A percentile compares a stretch with the other conserved stretches of the same genome.
phyloP scores from a whole-genome alignment of 1,284 basidiomycete species.

The Phaffia rhodozyma region DNA sequence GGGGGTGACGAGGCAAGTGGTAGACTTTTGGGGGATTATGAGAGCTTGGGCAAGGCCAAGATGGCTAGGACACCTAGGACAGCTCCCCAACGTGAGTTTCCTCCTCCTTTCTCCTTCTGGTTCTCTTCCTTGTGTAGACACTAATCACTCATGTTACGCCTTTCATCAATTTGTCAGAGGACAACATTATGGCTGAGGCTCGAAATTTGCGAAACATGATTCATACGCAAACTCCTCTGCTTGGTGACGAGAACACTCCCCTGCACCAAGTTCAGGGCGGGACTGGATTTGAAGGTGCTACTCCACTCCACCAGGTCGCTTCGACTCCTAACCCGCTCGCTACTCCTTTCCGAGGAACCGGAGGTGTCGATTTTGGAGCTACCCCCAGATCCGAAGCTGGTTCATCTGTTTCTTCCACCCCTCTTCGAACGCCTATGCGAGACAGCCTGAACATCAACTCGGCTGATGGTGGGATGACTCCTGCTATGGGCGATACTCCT shows the following conservation, averaged over 20 bases:
- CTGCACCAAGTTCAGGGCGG: slow-evolving; percentile 59
- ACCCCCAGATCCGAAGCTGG: slow-evolving; percentile 48
- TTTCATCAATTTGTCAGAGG: slow-evolving; percentile 45
- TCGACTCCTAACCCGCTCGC: slow-evolving; percentile 94
- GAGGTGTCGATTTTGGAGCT: slow-evolving; percentile 38
- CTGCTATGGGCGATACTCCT: slow-evolving; percentile 53
- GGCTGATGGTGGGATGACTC: slow-evolving; percentile 42
- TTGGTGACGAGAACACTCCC: slow-evolving; percentile 94
- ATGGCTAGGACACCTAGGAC: slow-evolving; percentile 88
- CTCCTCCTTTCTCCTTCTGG: background rate
- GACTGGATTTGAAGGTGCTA: slow-evolving; percentile 82
- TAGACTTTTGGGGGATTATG: slow-evolving; percentile 80
- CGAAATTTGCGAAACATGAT: slow-evolving; percentile 89
- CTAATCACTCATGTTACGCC: slow-evolving; percentile 14
- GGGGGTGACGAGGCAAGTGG: slow-evolving; percentile 74
- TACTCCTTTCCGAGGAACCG: slow-evolving; percentile 51
- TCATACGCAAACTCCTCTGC: slow-evolving; percentile 79
- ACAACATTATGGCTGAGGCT: slow-evolving; percentile 87
- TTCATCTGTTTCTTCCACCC: slow-evolving; percentile 48
- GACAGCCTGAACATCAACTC: slow-evolving; percentile 85
- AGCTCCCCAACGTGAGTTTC: slow-evolving; percentile 70
- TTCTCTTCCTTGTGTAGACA: background rate
- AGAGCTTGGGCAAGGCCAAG: slow-evolving; percentile 69
- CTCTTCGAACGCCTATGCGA: slow-evolving; percentile 78
- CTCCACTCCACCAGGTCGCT: slow-evolving; percentile 71